Conservation (phyloP, 371 early-diverging fungal species). For the Mucor saturninus region DNA sequence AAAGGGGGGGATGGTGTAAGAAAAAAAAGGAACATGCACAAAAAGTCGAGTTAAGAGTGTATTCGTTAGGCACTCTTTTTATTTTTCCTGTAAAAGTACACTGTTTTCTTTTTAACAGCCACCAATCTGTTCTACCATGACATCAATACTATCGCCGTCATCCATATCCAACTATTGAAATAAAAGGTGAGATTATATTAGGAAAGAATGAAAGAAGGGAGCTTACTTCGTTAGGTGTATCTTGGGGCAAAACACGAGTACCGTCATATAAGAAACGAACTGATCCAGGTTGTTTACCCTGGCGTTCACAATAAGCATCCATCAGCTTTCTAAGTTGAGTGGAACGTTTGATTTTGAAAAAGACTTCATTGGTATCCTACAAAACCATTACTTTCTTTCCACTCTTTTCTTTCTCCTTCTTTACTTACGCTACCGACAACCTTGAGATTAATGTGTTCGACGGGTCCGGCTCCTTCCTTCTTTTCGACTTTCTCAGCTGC, state of each 20-base stretch:
- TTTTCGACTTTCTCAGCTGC: conserved; percentile 44
- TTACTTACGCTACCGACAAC: conserved; percentile 82
- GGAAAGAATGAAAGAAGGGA: not conserved
- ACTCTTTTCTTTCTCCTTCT: not conserved
- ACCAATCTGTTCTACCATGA: conserved; percentile 91
- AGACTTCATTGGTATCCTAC: conserved; percentile 66
- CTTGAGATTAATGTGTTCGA: conserved; percentile 89
- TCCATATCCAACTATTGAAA: conserved; percentile 87
- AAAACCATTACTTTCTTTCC: not conserved
- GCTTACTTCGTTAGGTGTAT: conserved; percentile 83
- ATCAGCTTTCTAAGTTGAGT: conserved; percentile 91
- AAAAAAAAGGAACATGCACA: not conserved
- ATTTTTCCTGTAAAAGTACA: too few species aligned
- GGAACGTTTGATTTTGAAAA: conserved; percentile 92
- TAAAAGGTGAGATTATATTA: not conserved
- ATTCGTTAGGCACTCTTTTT: too few species aligned
- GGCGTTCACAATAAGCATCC: conserved; percentile 88
- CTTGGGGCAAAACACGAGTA: conserved; percentile 69
- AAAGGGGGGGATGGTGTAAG: not conserved
- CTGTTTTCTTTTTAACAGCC: conserved; percentile 44
- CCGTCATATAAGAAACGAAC: conserved; percentile 93
- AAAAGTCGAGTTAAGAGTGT: not conserved
- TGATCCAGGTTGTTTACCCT: conserved; percentile 74
- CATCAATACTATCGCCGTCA: conserved; percentile 93
- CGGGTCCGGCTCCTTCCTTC: conserved; percentile 51